Evolutionary conservation across 2,329 filamentous ascomycete genomes (phyloP).

Genomic region (Neopestalotiopsis clavispora): DNA sequence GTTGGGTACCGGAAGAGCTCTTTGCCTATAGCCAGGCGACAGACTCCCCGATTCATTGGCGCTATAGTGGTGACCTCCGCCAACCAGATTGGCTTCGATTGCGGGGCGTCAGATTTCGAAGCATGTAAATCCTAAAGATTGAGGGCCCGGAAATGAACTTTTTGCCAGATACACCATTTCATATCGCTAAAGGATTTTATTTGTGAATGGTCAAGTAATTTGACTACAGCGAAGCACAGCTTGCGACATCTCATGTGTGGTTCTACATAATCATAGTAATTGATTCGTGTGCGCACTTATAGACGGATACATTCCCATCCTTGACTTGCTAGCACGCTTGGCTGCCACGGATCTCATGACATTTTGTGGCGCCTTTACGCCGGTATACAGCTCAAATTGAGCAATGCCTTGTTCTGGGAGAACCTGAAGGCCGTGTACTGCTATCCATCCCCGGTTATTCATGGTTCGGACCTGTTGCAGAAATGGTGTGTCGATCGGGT

Average conservation of each 20-base stretch:
- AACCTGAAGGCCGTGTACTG: neutral
- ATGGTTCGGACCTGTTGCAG: neutral
- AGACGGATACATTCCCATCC: neutral
- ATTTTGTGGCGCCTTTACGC: slow-evolving; percentile 9
- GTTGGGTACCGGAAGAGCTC: neutral
- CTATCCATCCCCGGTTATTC: neutral
- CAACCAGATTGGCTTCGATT: no score
- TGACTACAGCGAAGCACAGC: no score
- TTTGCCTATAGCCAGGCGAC: neutral
- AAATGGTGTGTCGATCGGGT: slow-evolving; percentile 2
- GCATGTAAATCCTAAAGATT: no score
- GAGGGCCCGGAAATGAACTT: no score
- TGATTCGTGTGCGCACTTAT: neutral
- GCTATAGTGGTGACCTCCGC: neutral
- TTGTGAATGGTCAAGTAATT: no score
- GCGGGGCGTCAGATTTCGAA: no score
- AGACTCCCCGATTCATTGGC: neutral
- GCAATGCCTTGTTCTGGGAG: slow-evolving; percentile 5
- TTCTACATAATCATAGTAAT: neutral
- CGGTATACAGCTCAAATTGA: slow-evolving; percentile 10
- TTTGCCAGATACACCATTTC: no score
- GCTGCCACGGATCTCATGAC: slow-evolving; percentile 3
- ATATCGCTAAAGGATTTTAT: no score
- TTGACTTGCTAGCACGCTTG: neutral
- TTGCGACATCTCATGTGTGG: neutral